These are phyloP conservation scores for Pichia terricola DNA, from an alignment of 1,139 yeast species.

Conservation along the genomic window DNA sequence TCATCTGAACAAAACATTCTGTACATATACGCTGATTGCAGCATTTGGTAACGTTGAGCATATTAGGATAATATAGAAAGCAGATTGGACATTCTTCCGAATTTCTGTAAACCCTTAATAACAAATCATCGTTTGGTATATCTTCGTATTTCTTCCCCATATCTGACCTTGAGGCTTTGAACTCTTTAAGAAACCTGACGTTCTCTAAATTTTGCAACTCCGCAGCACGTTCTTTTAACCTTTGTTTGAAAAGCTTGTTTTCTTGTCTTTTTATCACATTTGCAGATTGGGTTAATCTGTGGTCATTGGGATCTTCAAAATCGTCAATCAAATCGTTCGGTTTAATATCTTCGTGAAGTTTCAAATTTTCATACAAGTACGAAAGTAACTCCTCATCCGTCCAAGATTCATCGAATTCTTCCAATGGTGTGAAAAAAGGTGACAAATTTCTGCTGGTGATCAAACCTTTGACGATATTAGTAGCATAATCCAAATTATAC, in stretches of 20 bases:
- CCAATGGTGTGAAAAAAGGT: conserved; percentile 85
- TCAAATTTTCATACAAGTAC: conserved; percentile 38
- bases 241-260: conserved; percentile 41
- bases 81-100: conserved; percentile 91
- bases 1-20: conserved; percentile 94
- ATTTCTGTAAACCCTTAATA: conserved; percentile 46
- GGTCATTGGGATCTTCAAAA: conserved; percentile 48
- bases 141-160: conserved; percentile 17
- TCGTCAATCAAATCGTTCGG: conserved; percentile 48
- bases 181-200: conserved; percentile 37
- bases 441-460: conserved; percentile 65
- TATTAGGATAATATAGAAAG: conserved; percentile 74
- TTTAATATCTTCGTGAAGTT: conserved; percentile 52
- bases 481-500: conserved; percentile 64
- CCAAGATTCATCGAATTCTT: conserved; percentile 74
- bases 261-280: conserved; percentile 45
- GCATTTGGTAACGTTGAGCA: conserved; percentile 76
- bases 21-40: conserved; percentile 91
- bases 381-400: conserved; percentile 56
- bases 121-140: conserved; percentile 33
- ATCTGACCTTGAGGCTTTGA: conserved; percentile 29
- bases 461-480: conserved; percentile 57
- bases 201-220: conserved; percentile 49
- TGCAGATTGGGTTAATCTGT: conserved; percentile 44
- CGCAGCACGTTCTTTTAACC: conserved; percentile 38